Base-by-base conservation (phyloP, 176 grass and related monocot genomes). In the Poa annua region DNA sequence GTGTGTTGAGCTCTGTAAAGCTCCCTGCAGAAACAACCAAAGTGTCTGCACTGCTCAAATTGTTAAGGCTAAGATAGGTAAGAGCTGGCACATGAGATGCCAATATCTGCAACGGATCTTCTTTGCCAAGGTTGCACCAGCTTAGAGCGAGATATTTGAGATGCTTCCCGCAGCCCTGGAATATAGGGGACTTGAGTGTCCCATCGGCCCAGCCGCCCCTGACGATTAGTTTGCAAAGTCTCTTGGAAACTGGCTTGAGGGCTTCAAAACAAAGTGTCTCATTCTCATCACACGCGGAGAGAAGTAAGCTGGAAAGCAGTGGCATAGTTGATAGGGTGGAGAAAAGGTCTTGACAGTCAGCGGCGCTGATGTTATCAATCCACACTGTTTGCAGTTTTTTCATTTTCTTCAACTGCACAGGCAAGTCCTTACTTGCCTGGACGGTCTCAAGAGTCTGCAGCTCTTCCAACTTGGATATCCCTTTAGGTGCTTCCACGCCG, bases 81-180 rank as follows among this genome's bases (percentile, higher is more conserved):
- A 54, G 52, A 54, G 52, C 52, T 54, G 52, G 52, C 52, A 54
- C 52, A 54, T 54, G 52, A 54, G 52, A 54, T 54, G 52, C 52
- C 17, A 54, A 54, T 54, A 54, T 54, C 52, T 54, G 52, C 52
- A 54, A 54, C 19, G 52, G 52, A 54, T 54, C 52, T 54, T 54
- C 52, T 54, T 20, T 54, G 17, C 52, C 52, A 54, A 54, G 52
- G 6, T 54, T 54, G 52, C 52, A 54, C 52, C 52, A 54, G 7
- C 52, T 54, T 54, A 54, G 19, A 54, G 52, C 52, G 0, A 54
- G 52, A 54, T 54, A 54, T 17, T 54, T 54, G 52, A 54, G 16
- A 7, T 19, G 1, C 16, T 53, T 53, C 0, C 51, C 51, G 2
- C 7, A n/a, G 15, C 52, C 52, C 52, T 54, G 52, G 52, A 54